Conservation (phyloP, 441 rosid species). For the Gossypium lobatum region DNA sequence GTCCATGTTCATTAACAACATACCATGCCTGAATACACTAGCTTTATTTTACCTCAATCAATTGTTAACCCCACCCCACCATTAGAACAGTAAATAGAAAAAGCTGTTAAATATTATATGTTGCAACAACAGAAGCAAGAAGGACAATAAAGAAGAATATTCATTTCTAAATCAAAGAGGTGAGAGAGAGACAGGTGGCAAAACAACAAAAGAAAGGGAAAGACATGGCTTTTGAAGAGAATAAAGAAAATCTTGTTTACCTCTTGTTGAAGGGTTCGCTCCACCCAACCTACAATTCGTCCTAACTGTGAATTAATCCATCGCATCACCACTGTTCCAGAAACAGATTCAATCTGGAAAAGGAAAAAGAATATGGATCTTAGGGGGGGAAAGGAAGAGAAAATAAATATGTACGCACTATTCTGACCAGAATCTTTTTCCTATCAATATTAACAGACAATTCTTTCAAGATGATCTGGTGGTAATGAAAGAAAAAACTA, state of each 20-base stretch:
- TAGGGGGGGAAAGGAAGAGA: background rate
- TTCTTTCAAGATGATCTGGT: background rate
- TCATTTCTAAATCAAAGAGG: background rate
- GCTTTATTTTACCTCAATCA: background rate
- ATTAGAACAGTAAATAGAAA: slow-evolving; percentile 6
- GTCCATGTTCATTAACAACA: background rate
- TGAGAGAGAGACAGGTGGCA: background rate
- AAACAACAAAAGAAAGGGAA: background rate
- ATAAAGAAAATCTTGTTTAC: slow-evolving; percentile 28
- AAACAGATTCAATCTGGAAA: slow-evolving; percentile 71
- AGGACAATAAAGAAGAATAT: background rate
- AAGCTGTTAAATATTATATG: background rate
- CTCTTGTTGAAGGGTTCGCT: slow-evolving; percentile 95
- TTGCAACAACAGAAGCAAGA: background rate
- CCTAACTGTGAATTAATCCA: slow-evolving; percentile 97
- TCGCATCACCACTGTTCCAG: slow-evolving; percentile 93
- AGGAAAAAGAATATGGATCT: background rate
- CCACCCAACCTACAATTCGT: slow-evolving; percentile 90
- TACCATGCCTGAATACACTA: slow-evolving; percentile 9
- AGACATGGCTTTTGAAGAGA: background rate
- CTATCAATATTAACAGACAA: background rate
- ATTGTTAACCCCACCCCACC: background rate
- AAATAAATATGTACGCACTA: background rate
- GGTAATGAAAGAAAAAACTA: background rate
- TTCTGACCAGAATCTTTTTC: background rate